Base-by-base conservation (phyloP, 257 asterid species). In the Solanum infundibuliforme region DNA sequence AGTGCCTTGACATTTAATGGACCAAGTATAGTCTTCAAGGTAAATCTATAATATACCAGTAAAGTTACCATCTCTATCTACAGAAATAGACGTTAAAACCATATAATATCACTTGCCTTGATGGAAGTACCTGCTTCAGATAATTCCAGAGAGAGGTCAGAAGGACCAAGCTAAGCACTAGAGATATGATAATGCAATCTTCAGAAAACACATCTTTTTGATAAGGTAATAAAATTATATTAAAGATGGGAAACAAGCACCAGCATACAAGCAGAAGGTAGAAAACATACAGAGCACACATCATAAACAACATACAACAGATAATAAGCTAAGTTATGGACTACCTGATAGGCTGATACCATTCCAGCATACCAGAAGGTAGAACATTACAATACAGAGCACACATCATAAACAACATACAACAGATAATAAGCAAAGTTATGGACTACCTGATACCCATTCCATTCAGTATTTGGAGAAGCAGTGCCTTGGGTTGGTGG, bases 281-380 rank as follows among this genome's bases (percentile, higher is more conserved):
- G 84, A 41, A 58, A 20, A 41, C 84, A 27, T 6, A 79, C 25
- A 79, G 65, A 43, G 65, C 38, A 79, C 38, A 46, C 14, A 41
- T 41, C 38, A 43, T 9, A 81, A 39, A 14, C 14, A 81, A 27
- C 68, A 46, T 43, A 29, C 68, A 81, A 81, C 39, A 29, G 39
- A 81, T 46, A 43, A 18, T 43, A 79, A 25, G 25, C 84, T 4
- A 39, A 27, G 65, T 43, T 79, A 81, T 46, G 85, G 71, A 60
- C 46, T 93, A 97, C 98, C 98, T 95, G 94, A 91, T 92, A 94
- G 65, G 65, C 98, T 95, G 94, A 91, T 92, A 94, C 31, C 92
- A 84, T 91, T 95, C 98, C 98, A 94, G 84, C 13, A 41, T 13
- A 25, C 36, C 38, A 41, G 29, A 41, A 79, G 11, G 16, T 29